Base-by-base conservation (phyloP, 129 eudicot species). In the Flaveria robusta region DNA sequence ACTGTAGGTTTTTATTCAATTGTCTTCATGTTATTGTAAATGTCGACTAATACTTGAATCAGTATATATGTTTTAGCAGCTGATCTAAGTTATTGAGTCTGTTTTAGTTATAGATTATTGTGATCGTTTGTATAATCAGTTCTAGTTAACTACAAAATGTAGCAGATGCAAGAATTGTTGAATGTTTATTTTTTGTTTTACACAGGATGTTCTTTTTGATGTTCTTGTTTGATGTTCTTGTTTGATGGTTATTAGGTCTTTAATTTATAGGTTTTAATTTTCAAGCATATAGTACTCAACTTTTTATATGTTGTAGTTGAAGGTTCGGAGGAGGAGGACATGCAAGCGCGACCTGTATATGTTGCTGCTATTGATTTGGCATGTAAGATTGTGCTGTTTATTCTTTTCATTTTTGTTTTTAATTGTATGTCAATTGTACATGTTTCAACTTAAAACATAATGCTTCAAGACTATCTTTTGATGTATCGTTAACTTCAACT, bases 351-450 rank as follows among this genome's bases (percentile, higher is more conserved):
- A 26, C 98, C 98, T 1, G 98, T 94, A 63, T 94, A 94, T 72
- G 97, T 94, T 70, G 98, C 97, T 45, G 97, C 96, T 2, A 90
- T 94, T 69, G 98, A 94, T 81, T 81, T 94, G 74, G 85, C 98
- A 49, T 93, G 98, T 93, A 93, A 31, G 70, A 68, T 55, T n/a
- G n/a, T 71, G 70, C n/a, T 70, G 49, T 39, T 19, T 18, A 71
- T 64, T n/a, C n/a, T n/a, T n/a, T n/a, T n/a, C n/a, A n/a, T n/a
- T n/a, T n/a, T n/a, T n/a, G n/a, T n/a, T n/a, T 71, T 46, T 9
- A 34, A 72, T 24, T 15, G 18, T 71, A 24, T 39, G 66, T 41
- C 55, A 24, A 13, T 1, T 66, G 64, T 52, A 67, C 74, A 50
- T 47, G 41, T n/a, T 79, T 50, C 37, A 29, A 60, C 56, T 62